Evolutionary conservation across 2,329 filamentous ascomycete species (phyloP), one percentile per base, ranked within the genome.

Genomic region (Clarireedia hainanense): DNA sequence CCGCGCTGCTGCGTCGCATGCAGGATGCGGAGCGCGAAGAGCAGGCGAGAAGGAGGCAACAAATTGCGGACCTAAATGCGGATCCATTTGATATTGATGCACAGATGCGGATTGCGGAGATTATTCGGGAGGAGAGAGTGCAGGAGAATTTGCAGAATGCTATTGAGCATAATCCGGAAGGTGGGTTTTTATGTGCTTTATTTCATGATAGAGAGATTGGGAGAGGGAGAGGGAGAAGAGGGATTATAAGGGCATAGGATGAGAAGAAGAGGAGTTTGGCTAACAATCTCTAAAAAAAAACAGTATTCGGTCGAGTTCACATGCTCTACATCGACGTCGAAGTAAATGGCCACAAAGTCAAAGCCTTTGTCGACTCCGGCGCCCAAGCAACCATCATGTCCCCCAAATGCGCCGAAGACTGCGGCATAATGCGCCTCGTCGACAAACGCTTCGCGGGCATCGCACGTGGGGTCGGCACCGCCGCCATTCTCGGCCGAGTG

Each of bases 381-480:
- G 94, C 94, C 24, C 94, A 99, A 74, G 91, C 92, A 26, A 99
- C 94, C 51, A 96, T 99, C 75, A 99, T 99, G 94, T 97, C 92
- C 5, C 94, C 94, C 5, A 79, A 84, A 24, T 96, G 91, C 68
- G 94, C 94, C 26, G 89, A 95, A 68, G 80, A 84, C 7, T 99
- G 94, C 69, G 90, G 90, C 65, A 97, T 99, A 71, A 96, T 96
- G 88, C 87, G 92, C 49, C 81, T 99, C 14, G 89, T 99, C 55
- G 94, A 99, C 73, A 88, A 84, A 64, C 86, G 94, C 46, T 99
- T 94, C 69, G 87, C 90, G 4, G 94, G 94, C 60, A 86, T 97
- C 53, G 94, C 94, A 45, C 86, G 88, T 58, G 94, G 94, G 60
- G 94, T 99, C 2, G 94, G 94, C 53, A 97, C 94, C 0, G 94